Conservation (phyloP, 495 filamentous ascomycete species). For the Penicillium bialowiezense region DNA sequence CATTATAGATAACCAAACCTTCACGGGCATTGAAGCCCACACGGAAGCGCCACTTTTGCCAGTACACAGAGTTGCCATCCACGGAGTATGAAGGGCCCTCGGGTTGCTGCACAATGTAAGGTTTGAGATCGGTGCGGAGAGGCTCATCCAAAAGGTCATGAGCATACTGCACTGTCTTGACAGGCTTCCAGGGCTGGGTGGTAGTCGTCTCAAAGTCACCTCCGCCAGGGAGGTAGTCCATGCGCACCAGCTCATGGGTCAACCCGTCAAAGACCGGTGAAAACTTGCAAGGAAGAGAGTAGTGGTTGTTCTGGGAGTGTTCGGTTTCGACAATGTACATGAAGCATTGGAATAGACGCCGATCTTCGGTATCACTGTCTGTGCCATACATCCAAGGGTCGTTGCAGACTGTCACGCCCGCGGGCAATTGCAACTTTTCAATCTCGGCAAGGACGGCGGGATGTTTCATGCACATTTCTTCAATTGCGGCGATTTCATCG, state of each 20-base stretch:
- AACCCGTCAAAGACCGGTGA: constrained; percentile 70
- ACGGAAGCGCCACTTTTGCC: constrained; percentile 69
- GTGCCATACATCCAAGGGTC: constrained; percentile 49
- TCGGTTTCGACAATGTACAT: constrained; percentile 42
- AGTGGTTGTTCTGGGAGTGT: constrained; percentile 62
- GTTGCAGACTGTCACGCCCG: constrained; percentile 41
- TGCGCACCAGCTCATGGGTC: constrained; percentile 59
- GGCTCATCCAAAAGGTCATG: constrained; percentile 38
- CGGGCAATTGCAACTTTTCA: constrained; percentile 39
- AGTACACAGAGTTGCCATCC: constrained; percentile 51
- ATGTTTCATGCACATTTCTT: constrained; percentile 39
- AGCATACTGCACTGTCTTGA: constrained; percentile 52
- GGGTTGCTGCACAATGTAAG: constrained; percentile 72
- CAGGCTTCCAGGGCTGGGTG: constrained; percentile 46
- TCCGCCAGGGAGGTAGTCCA: constrained; percentile 49
- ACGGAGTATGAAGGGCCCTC: constrained; percentile 68
- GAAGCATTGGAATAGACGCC: constrained; percentile 45
- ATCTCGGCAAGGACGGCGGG: constrained; percentile 42
- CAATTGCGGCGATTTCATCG: constrained; percentile 41
- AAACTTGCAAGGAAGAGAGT: constrained; percentile 74
- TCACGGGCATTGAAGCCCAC: constrained; percentile 65
- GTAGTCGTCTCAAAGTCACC: constrained; percentile 22
- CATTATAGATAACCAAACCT: constrained; percentile 60
- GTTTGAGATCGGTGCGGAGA: constrained; percentile 62
- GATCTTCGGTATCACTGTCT: constrained; percentile 32